These are phyloP conservation scores for Salvia miltiorrhiza DNA, from an alignment of 257 asterid genomes.

Conservation along the genomic window DNA sequence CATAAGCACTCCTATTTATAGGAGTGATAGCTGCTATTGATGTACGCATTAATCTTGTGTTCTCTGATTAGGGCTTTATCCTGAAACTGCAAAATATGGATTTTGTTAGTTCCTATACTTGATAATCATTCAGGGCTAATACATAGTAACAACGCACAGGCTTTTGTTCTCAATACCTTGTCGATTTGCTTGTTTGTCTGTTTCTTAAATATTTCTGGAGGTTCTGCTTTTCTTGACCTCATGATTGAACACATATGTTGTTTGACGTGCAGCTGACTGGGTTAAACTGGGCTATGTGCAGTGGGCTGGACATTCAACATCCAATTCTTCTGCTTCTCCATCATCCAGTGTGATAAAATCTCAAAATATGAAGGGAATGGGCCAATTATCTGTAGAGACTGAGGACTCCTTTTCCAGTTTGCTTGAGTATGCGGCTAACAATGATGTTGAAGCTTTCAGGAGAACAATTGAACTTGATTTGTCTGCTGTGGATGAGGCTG, in stretches of 20 bases:
- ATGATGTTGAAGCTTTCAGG: constrained; percentile 68
- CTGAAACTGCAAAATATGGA: background rate
- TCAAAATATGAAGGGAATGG: constrained; percentile 33
- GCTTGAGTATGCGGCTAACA: constrained; percentile 85
- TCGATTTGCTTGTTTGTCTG: background rate
- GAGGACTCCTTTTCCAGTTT: constrained; percentile 71
- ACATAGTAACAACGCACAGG: background rate
- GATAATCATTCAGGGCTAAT: background rate
- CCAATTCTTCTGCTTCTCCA: constrained; percentile 23
- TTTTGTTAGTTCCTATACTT: background rate
- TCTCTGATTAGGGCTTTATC: background rate
- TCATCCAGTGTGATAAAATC: constrained; percentile 21
- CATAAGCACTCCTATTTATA: background rate
- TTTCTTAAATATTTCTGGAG: background rate
- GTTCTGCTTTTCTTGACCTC: background rate
- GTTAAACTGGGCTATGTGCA: constrained; percentile 43
- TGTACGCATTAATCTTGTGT: background rate
- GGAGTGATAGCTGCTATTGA: background rate
- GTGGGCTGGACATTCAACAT: constrained; percentile 48
- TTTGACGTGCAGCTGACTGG: constrained; percentile 46
- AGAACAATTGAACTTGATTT: constrained; percentile 67
- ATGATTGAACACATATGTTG: constrained; percentile 11
- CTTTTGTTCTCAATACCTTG: background rate
- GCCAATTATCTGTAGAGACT: constrained; percentile 51
- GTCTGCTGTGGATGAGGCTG: constrained; percentile 67